These are phyloP conservation scores for Psilocybe azurescens DNA, from an alignment of 768 basidiomycete genomes.

Conservation along the genomic window DNA sequence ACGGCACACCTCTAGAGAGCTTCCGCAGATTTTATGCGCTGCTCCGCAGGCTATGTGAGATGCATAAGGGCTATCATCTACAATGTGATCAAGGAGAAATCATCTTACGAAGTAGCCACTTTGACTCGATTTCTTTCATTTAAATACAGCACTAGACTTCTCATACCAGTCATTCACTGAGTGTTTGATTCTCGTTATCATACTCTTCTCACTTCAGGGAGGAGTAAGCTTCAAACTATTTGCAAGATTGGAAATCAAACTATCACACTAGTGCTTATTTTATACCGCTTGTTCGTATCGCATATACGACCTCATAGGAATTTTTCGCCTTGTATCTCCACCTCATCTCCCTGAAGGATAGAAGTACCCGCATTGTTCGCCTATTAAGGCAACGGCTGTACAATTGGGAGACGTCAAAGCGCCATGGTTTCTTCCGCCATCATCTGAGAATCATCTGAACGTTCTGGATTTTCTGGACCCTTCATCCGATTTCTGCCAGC, in stretches of 20 bases:
- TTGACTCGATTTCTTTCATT: constrained; percentile 3
- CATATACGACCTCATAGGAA: not conserved
- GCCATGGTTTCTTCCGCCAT: not conserved
- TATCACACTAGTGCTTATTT: not conserved
- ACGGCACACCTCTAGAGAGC: not conserved
- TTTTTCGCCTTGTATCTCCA: not conserved
- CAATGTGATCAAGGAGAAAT: not conserved
- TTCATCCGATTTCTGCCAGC: not conserved
- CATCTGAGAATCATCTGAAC: not conserved
- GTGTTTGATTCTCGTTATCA: not conserved
- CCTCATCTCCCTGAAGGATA: not conserved
- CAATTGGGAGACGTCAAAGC: not conserved
- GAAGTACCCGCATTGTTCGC: constrained; percentile 15
- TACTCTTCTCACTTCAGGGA: not conserved
- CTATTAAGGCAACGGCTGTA: not conserved
- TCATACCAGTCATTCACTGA: not conserved
- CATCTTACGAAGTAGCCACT: not conserved
- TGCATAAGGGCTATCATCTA: not conserved
- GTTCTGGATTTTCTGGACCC: not conserved
- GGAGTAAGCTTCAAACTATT: not conserved
- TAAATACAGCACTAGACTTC: not conserved
- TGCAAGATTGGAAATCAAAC: not conserved
- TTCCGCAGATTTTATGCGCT: not conserved
- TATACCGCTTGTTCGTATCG: not conserved
- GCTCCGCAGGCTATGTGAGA: not conserved